phyloP scores from a whole-genome alignment of 257 asterid species.

The Salvia rosmarinus region DNA sequence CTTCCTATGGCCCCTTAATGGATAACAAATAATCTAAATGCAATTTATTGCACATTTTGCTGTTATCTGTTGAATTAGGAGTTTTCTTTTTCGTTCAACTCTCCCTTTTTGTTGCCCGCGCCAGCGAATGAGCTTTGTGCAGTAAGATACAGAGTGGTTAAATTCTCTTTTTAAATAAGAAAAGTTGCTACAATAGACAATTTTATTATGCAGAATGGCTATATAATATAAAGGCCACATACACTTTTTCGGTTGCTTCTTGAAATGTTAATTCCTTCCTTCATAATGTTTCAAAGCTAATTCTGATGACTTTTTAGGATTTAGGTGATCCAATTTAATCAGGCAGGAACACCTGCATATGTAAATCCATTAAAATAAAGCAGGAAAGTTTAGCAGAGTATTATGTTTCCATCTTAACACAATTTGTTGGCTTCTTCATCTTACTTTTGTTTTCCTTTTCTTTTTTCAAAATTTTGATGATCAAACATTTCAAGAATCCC shows the following conservation, averaged over 20 bases:
- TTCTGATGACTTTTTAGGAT: neutral
- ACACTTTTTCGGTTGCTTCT: slow-evolving; percentile 35
- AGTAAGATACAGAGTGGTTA: neutral
- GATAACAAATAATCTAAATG: neutral
- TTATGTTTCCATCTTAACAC: neutral
- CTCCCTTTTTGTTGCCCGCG: neutral
- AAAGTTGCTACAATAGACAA: neutral
- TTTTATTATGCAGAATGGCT: neutral
- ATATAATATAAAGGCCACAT: neutral
- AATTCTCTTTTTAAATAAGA: slow-evolving; percentile 1
- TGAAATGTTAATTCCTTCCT: slow-evolving; percentile 25
- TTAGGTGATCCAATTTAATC: slow-evolving; percentile 27
- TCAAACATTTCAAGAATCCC: no score
- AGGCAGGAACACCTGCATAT: neutral
- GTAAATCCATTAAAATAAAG: neutral
- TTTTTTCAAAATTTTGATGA: no score
- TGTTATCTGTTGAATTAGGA: slow-evolving; percentile 20
- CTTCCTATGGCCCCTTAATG: neutral
- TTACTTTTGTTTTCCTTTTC: no score
- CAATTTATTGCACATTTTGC: slow-evolving; percentile 1
- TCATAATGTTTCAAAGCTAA: slow-evolving; percentile 15
- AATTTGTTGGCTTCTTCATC: no score
- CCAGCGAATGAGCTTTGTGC: neutral
- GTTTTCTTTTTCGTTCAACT: slow-evolving; percentile 18
- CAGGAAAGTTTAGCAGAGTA: neutral